A percentile compares a stretch with the other conserved stretches of the same genome.
Evolutionary conservation across 108 stramenopile species (phyloP).

Genomic region (Cyclotella sp.): DNA sequence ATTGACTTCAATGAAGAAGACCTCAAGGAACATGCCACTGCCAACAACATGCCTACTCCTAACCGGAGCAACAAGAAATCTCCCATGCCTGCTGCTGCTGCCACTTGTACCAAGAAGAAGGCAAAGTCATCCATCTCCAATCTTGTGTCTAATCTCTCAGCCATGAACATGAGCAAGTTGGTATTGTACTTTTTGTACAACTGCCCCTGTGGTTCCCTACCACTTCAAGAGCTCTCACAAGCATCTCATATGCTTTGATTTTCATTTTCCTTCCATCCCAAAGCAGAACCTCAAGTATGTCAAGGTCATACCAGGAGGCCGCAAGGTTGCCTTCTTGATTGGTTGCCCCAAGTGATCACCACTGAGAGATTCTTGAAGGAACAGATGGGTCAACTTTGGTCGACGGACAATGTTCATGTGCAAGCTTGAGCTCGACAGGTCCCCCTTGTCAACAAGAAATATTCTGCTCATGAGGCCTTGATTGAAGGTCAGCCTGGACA

Average conservation of each 20-base stretch:
- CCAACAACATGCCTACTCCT: too few relatives aligned
- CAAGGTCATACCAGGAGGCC: conserved; percentile 1
- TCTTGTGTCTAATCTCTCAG: background rate
- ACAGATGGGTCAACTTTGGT: background rate
- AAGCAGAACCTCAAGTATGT: background rate
- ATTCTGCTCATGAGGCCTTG: background rate
- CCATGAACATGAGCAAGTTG: background rate
- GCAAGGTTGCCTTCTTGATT: background rate
- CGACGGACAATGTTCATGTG: too few relatives aligned
- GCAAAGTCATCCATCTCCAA: background rate
- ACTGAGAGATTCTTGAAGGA: background rate
- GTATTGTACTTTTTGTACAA: background rate
- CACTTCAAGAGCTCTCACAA: conserved; percentile 1
- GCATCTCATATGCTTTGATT: background rate
- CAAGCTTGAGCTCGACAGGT: background rate
- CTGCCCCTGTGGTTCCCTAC: background rate
- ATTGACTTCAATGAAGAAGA: too few relatives aligned
- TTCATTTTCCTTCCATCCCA: background rate
- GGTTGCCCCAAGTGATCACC: background rate
- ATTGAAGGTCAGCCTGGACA: background rate
- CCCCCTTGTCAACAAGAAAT: background rate
- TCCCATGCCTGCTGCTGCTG: background rate
- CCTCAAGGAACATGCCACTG: too few relatives aligned
- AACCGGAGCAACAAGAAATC: background rate
- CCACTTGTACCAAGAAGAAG: background rate